Percentiles rank a stretch among this genome's conserved stretches.
Evolutionary conservation across 2,329 filamentous ascomycete species (phyloP).

Genomic region (Claviceps capensis): DNA sequence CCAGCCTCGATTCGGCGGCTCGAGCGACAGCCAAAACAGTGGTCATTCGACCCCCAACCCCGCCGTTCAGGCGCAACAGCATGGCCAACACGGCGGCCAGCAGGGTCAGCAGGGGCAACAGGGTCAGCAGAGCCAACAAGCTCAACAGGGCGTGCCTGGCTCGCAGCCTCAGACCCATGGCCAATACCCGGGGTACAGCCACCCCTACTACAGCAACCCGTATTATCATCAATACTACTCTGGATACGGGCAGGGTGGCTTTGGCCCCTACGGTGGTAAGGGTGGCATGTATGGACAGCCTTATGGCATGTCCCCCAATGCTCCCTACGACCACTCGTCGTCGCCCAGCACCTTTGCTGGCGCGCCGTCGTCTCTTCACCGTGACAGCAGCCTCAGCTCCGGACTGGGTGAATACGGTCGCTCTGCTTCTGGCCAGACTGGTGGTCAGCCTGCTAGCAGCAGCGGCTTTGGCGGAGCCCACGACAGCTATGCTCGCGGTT

Average conservation of each 20-base stretch:
- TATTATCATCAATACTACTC: conserved; percentile 51
- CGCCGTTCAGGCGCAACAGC: conserved; percentile 38
- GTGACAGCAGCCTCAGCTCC: conserved; percentile 35
- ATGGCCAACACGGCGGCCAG: conserved; percentile 31
- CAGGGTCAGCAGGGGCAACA: conserved; percentile 24
- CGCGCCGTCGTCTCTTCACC: conserved; percentile 37
- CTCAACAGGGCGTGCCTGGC: conserved; percentile 23
- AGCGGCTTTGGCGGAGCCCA: conserved; percentile 40
- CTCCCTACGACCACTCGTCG: conserved; percentile 41
- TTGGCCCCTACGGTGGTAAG: conserved; percentile 40
- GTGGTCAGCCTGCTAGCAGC: conserved; percentile 28
- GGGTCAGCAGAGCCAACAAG: conserved; percentile 17
- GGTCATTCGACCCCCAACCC: conserved; percentile 88
- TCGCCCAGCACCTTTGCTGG: conserved; percentile 37
- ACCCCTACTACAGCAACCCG: conserved; percentile 48
- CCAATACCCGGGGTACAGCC: conserved; percentile 39
- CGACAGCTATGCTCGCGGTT: conserved; percentile 40
- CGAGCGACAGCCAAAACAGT: conserved; percentile 64
- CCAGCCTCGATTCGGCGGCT: conserved; percentile 44
- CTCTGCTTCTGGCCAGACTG: conserved; percentile 34
- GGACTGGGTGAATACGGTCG: conserved; percentile 43
- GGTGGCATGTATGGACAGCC: conserved; percentile 40
- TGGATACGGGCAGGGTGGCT: conserved; percentile 39
- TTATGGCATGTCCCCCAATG: conserved; percentile 42
- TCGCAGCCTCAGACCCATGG: conserved; percentile 31